phyloP scores from a whole-genome alignment of 2,329 filamentous ascomycete genomes.

The Trichoderma aggressivum region DNA sequence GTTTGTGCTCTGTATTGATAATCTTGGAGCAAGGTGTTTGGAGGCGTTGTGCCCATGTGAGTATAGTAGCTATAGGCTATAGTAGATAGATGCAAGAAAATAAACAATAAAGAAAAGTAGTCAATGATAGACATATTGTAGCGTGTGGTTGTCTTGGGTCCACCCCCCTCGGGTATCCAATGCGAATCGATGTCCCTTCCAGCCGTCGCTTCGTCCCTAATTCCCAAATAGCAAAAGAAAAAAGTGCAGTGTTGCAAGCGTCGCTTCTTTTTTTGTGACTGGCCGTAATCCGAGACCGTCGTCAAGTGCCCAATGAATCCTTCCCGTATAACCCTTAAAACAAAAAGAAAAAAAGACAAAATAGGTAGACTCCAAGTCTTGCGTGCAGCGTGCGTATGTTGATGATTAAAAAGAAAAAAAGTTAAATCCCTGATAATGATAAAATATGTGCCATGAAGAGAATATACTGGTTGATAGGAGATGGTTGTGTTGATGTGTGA shows the following conservation, averaged over 20 bases:
- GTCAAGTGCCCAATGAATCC: neutral
- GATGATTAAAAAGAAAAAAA: neutral
- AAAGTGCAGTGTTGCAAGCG: constrained; percentile 13
- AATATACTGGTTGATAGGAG: neutral
- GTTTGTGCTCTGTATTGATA: constrained; percentile 9
- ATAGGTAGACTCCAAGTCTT: neutral
- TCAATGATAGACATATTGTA: neutral
- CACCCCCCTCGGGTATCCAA: constrained; percentile 13
- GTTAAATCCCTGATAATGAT: constrained; percentile 1
- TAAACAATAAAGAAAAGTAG: neutral
- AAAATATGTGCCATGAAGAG: constrained; percentile 4
- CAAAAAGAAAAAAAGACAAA: neutral
- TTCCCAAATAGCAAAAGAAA: neutral
- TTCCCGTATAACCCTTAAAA: neutral
- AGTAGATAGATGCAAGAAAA: neutral
- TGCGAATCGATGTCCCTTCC: neutral
- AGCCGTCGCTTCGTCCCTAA: constrained; percentile 7
- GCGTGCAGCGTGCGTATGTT: neutral
- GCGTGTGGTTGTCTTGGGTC: neutral
- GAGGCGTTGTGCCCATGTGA: neutral
- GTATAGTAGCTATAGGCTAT: neutral
- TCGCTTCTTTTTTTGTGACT: constrained; percentile 1
- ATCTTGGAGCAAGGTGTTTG: neutral
- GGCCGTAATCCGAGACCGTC: neutral
- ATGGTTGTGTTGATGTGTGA: neutral